Evolutionary conservation across 441 rosid species (phyloP).

Genomic region (Metrosideros polymorpha): DNA sequence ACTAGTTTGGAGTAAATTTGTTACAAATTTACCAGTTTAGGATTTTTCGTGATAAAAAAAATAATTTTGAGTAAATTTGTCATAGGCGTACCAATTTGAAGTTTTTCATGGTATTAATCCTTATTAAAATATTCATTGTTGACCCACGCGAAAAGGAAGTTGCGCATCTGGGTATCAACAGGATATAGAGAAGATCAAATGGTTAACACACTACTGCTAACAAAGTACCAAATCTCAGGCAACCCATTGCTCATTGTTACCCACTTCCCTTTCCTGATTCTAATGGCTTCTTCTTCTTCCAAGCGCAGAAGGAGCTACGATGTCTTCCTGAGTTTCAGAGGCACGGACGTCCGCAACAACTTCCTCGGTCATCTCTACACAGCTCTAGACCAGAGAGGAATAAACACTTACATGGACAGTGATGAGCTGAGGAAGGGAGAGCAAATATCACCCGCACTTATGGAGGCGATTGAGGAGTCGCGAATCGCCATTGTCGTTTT

Average conservation of each 20-base stretch:
- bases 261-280: background rate
- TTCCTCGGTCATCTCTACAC: background rate
- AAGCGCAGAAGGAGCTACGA: background rate
- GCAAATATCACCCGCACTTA: background rate
- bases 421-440: background rate
- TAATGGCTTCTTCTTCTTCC: background rate
- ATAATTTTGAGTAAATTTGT: no score
- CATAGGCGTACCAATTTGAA: no score
- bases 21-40: no score
- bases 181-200: background rate
- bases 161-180: accelerated
- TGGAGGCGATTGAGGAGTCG: background rate
- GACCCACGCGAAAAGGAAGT: background rate
- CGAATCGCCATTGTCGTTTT: accelerated
- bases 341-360: accelerated
- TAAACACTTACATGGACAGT: accelerated
- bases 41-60: no score
- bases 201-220: background rate
- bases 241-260: background rate
- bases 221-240: background rate
- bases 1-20: no score
- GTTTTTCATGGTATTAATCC: no score
- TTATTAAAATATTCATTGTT: no score
- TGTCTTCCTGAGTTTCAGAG: background rate
- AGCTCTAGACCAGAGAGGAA: background rate